These are phyloP conservation scores for Ophiosphaerella narmari DNA, from an alignment of 2,329 filamentous ascomycete species.

Conservation along the genomic window DNA sequence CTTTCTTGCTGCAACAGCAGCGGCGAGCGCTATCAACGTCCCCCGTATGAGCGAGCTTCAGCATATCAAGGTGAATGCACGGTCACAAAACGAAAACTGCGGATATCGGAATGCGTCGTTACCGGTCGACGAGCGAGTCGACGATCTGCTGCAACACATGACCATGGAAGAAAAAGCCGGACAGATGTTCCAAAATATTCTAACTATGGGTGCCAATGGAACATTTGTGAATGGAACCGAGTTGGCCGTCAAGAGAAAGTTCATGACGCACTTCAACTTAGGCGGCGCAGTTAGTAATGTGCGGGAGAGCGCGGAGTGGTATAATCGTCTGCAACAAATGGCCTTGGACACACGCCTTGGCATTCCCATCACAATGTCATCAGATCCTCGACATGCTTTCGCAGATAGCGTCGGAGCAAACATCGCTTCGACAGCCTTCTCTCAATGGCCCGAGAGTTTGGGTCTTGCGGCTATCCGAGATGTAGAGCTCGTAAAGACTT, in stretches of 20 bases:
- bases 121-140: conserved; percentile 53
- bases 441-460: conserved; percentile 58
- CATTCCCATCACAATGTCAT: conserved; percentile 56
- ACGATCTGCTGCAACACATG: conserved; percentile 53
- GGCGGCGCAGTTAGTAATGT: conserved; percentile 52
- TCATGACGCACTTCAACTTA: conserved; percentile 55
- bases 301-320: conserved; percentile 43
- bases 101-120: conserved; percentile 47
- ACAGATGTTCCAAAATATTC: conserved; percentile 53
- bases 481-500: conserved; percentile 50
- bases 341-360: conserved; percentile 54
- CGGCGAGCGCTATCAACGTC: conserved; percentile 13
- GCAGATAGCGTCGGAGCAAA: conserved; percentile 52
- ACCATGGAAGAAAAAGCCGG: conserved; percentile 56
- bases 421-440: conserved; percentile 52
- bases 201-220: conserved; percentile 40
- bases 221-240: conserved; percentile 41
- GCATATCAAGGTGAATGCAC: conserved; percentile 4
- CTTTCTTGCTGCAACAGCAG: conserved; percentile 17
- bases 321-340: conserved; percentile 50
- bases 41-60: conserved; percentile 4
- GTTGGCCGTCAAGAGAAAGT: conserved; percentile 40
- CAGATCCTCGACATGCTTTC: conserved; percentile 55
- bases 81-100: conserved; percentile 15
- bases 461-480: conserved; percentile 57